phyloP scores from a whole-genome alignment of 106 monocot species.

The Allium cepa region DNA sequence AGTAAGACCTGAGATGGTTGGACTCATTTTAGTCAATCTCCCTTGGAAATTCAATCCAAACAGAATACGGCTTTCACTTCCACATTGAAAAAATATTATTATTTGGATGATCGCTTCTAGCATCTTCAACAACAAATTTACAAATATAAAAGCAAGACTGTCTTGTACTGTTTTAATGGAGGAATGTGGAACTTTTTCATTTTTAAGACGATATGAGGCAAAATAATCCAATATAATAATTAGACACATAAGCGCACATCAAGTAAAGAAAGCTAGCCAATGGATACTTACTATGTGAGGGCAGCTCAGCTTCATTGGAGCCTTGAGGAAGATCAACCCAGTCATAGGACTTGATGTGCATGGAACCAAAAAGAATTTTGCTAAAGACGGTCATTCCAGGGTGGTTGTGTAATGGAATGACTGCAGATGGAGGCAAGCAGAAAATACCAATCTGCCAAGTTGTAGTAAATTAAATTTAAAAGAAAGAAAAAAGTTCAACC shows the following conservation, averaged over 20 bases:
- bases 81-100: too few species aligned
- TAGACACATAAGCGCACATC: not conserved
- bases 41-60: too few species aligned
- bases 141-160: too few species aligned
- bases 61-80: too few species aligned
- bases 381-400: constrained; percentile 97
- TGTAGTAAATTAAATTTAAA: not conserved
- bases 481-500: not conserved
- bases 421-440: constrained; percentile 52
- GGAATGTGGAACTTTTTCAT: too few species aligned
- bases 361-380: constrained; percentile 79
- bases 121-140: too few species aligned
- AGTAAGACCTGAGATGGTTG: too few species aligned
- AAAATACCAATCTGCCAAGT: constrained; percentile 69
- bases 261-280: not conserved
- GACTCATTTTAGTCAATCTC: too few species aligned
- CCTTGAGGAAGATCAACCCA: constrained; percentile 49
- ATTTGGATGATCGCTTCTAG: too few species aligned
- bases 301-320: not conserved
- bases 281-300: constrained; percentile 2
- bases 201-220: too few species aligned
- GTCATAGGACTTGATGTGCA: constrained; percentile 94
- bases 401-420: constrained; percentile 88
- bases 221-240: not conserved
- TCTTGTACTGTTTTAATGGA: too few species aligned